Base-by-base conservation (phyloP, 352 stramenopile genomes). In the Aphanomyces invadans region DNA sequence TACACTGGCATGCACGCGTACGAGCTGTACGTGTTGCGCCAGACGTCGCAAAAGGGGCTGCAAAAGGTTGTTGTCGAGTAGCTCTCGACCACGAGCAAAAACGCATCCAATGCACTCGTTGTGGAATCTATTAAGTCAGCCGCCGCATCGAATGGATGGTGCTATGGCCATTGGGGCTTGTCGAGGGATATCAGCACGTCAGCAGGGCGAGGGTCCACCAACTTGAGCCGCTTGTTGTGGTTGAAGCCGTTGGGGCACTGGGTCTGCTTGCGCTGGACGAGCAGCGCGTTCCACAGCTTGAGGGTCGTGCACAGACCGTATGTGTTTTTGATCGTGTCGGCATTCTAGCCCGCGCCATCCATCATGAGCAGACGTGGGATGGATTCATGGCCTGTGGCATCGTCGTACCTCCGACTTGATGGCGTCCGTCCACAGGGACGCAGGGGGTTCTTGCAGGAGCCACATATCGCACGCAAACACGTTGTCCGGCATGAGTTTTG, bases 241-340 rank as follows among this genome's bases (percentile, higher is more conserved):
- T 88, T 93, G 68, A 87, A 90, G 31, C 84, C 82, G 44, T 83
- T 68, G 3, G 68, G 53, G 44, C 84, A 93, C 32, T 82, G 70
- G 4, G 71, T 71, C 29, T 71, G 70, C 56, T 86, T 87, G 64
- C 80, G 82, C 32, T 83, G 73, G 2, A 88, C 67, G n/a, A 93
- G 71, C 53, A 77, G 81, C 33, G 79, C 74, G 59, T 93, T 93
- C 23, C 88, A 73, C 28, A 86, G 54, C 65, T 89, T 90, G 57
- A 93, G 73, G 57, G 72, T 81, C 36, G 84, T 93, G 68, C 82
- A 93, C n/a, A 93, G 53, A 15, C 81, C 82, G 39, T 89, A 93
- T 17, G 74, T 82, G 48, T 89, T 72, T 49, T 80, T 64, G 73
- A 90, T 80, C 12, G 62, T 57, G 57, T 80, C 70, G 26, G 70